Evolutionary conservation across 2,329 filamentous ascomycete genomes (phyloP), one percentile per base, ranked within the genome.

Genomic region (Pestalotiopsis sp.): DNA sequence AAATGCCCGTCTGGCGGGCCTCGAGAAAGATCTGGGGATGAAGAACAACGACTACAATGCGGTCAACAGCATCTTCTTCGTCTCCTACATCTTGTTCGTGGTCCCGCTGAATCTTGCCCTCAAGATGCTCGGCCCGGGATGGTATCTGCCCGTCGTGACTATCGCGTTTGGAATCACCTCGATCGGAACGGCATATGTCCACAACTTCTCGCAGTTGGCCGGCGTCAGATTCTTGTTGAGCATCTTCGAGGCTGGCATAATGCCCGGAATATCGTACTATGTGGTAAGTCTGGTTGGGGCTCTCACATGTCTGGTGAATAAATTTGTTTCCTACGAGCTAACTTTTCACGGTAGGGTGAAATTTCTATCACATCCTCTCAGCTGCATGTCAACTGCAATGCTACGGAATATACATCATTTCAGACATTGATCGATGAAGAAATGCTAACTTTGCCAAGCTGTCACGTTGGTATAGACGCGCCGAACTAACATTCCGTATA

Each of bases 261-360:
- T 94, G 66, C 92, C 92, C 0, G 91, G 92, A 0, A 92, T 93
- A 56, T 90, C 91, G 0, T 94, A 93, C 78, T 94, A 93, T 74
- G 27, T 62, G 36, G 59, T 62, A 13, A 62, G 59, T 39, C 6
- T 62, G n/a, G 52, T 12, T 20, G 2, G 23, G 14, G 11, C 25
- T 27, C 27, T 13, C 57, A 5, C 27, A 31, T 31, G 13, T 14
- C 13, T 12, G 12, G 57, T 17, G 7, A 31, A 6, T 31, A 25
- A 31, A 25, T 12, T 4, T 59, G 27, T 9, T 23, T 14, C 20
- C 1, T 9, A 14, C 14, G 14, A 27, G 57, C 57, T 59, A 9
- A 59, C 25, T 4, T 9, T 25, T 9, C 2, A 31, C 17, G 17
- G 2, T 27, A 59, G 57, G 17, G 57, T 59, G n/a, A 31, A 12